A percentile compares a stretch with the other conserved stretches of the same genome.
phyloP scores from a whole-genome alignment of 768 basidiomycete genomes.

The Suillus weaverae region DNA sequence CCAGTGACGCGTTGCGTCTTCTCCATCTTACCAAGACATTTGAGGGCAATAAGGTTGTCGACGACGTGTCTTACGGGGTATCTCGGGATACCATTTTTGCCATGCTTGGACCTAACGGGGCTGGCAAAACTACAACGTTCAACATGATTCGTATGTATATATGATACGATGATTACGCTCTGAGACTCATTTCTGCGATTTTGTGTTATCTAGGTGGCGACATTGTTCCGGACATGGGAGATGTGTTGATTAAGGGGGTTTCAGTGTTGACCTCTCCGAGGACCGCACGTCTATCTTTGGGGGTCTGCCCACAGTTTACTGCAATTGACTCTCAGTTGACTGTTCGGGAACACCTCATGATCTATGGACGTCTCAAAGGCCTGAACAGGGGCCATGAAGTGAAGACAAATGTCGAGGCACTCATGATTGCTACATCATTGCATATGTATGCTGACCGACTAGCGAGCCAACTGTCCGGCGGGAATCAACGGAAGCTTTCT shows the following conservation, averaged over 20 bases:
- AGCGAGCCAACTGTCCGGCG: constrained; percentile 74
- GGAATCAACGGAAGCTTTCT: constrained; percentile 75
- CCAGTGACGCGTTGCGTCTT: constrained; percentile 49
- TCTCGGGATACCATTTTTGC: constrained; percentile 65
- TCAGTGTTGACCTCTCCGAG: constrained; percentile 68
- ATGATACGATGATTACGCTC: neutral
- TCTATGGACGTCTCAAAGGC: constrained; percentile 77
- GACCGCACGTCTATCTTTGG: constrained; percentile 64
- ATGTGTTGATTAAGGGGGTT: constrained; percentile 63
- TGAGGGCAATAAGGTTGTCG: constrained; percentile 56
- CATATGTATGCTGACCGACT: constrained; percentile 63
- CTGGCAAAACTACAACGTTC: constrained; percentile 81
- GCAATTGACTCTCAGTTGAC: constrained; percentile 79
- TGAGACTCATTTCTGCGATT: neutral
- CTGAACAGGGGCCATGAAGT: constrained; percentile 51
- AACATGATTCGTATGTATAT: constrained; percentile 68
- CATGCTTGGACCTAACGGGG: constrained; percentile 79
- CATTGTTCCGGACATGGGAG: constrained; percentile 63
- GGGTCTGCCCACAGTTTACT: constrained; percentile 84
- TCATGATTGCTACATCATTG: constrained; percentile 62
- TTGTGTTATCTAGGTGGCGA: constrained; percentile 54
- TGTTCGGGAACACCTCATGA: constrained; percentile 70
- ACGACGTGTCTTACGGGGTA: constrained; percentile 72
- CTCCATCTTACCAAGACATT: constrained; percentile 64
- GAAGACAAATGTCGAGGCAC: constrained; percentile 49